These are phyloP conservation scores for Emmonsiellopsis sp. DNA, from an alignment of 2,329 filamentous ascomycete genomes.

Conservation along the genomic window DNA sequence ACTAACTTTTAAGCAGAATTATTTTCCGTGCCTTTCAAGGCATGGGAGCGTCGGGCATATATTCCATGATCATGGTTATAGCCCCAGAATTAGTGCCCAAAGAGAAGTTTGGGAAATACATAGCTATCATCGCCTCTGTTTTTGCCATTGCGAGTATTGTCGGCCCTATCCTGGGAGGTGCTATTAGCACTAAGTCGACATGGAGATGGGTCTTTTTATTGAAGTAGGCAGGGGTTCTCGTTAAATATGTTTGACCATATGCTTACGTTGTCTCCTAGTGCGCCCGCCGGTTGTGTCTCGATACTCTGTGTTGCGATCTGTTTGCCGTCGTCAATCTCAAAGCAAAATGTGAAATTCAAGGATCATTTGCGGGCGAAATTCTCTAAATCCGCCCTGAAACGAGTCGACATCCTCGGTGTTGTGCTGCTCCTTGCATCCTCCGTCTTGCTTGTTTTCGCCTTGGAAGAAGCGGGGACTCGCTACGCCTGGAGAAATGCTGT, in stretches of 20 bases:
- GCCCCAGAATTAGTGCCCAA: constrained; percentile 12
- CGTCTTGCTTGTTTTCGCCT: constrained; percentile 10
- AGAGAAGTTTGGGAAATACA: constrained; percentile 7
- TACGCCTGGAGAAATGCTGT: constrained; percentile 8
- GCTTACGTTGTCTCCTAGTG: neutral
- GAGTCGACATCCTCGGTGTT: constrained; percentile 21
- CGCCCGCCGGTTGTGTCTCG: neutral
- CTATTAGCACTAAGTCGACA: constrained; percentile 9
- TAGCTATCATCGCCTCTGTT: constrained; percentile 6
- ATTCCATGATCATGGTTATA: constrained; percentile 15
- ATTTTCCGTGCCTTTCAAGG: constrained; percentile 21
- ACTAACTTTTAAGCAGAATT: constrained; percentile 8
- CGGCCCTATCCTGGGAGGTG: constrained; percentile 15
- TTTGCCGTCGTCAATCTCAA: constrained; percentile 2
- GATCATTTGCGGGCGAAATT: neutral
- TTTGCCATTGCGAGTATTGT: constrained; percentile 6
- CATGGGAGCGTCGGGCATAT: constrained; percentile 17
- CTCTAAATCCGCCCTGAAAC: neutral
- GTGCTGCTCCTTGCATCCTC: constrained; percentile 13
- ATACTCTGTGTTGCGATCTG: constrained; percentile 5
- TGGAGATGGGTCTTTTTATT: constrained; percentile 18
- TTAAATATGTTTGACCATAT: neutral
- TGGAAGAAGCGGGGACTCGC: constrained; percentile 10
- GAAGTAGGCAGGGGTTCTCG: neutral
- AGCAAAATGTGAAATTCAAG: neutral